phyloP scores from a whole-genome alignment of 164 flowering plant genomes.

The Tetracentron sinense region DNA sequence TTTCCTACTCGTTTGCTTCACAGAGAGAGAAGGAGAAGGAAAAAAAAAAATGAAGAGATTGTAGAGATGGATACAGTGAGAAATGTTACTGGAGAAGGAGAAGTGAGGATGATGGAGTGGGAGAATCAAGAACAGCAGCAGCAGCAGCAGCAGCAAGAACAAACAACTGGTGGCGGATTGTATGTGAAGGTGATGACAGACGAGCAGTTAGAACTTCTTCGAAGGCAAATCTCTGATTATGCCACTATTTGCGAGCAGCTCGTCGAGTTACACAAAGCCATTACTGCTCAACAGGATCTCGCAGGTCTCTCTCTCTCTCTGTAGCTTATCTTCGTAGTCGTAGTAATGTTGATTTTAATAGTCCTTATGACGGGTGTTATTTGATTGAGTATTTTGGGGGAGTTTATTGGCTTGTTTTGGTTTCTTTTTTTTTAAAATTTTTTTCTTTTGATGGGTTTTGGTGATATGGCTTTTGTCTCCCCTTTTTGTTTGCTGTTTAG shows the following conservation, averaged over 20 bases:
- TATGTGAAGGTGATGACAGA: slow-evolving; percentile 82
- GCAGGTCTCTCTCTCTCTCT: slow-evolving; percentile 47
- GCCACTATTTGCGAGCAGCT: slow-evolving; percentile 78
- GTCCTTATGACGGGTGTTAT: no score
- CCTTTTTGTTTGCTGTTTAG: neutral
- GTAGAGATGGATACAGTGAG: slow-evolving; percentile 3
- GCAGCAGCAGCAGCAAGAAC: slow-evolving; percentile 5
- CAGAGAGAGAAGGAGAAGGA: no score
- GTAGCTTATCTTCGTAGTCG: no score
- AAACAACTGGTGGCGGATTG: slow-evolving; percentile 20
- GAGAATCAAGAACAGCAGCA: slow-evolving; percentile 24
- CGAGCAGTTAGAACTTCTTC: slow-evolving; percentile 74
- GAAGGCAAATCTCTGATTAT: slow-evolving; percentile 69
- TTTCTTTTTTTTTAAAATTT: neutral
- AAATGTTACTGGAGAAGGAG: slow-evolving; percentile 3
- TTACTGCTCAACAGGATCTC: slow-evolving; percentile 58
- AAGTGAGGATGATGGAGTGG: slow-evolving; percentile 26
- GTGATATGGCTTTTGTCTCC: no score
- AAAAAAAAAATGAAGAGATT: no score
- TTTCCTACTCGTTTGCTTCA: no score
- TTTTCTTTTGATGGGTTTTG: no score
- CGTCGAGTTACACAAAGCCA: slow-evolving; percentile 66
- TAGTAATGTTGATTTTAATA: no score
- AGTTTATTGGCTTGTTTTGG: neutral
- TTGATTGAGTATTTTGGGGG: no score